phyloP scores from a whole-genome alignment of 805 yeast species.

The Candida pseudofarinosa region DNA sequence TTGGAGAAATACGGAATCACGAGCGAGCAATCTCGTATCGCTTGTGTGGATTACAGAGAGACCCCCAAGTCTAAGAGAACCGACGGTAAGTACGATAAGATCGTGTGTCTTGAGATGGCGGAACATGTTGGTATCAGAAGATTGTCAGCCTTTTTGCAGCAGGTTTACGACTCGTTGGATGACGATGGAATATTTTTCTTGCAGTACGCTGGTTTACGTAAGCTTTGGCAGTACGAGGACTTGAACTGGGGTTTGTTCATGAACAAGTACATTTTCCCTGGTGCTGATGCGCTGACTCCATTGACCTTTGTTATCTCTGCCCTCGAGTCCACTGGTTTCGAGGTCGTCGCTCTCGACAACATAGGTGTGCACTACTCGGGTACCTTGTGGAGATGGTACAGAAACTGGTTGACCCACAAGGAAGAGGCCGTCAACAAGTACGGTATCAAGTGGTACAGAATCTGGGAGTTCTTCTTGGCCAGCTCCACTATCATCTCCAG shows the following conservation, averaged over 20 bases:
- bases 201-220: slow-evolving; percentile 88
- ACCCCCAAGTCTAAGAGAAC: slow-evolving; percentile 61
- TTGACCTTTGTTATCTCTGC: slow-evolving; percentile 73
- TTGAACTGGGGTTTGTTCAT: slow-evolving; percentile 91
- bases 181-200: slow-evolving; percentile 86
- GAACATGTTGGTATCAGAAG: slow-evolving; percentile 94
- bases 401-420: slow-evolving; percentile 86
- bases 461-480: slow-evolving; percentile 90
- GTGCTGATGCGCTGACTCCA: slow-evolving; percentile 96
- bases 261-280: slow-evolving; percentile 96
- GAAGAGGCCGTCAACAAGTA: slow-evolving; percentile 73
- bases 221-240: slow-evolving; percentile 93
- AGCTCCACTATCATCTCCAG: slow-evolving; percentile 79
- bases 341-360: slow-evolving; percentile 76
- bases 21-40: slow-evolving; percentile 65
- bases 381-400: slow-evolving; percentile 90
- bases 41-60: slow-evolving; percentile 87
- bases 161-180: slow-evolving; percentile 81
- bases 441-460: slow-evolving; percentile 86
- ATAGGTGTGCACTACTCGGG: slow-evolving; percentile 92
- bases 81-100: slow-evolving; percentile 65
- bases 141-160: slow-evolving; percentile 68
- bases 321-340: slow-evolving; percentile 83
- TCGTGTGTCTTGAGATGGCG: slow-evolving; percentile 91
- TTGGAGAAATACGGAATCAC: slow-evolving; percentile 66